phyloP scores from a whole-genome alignment of 495 filamentous ascomycete species.

The Filosporella fistucella region DNA sequence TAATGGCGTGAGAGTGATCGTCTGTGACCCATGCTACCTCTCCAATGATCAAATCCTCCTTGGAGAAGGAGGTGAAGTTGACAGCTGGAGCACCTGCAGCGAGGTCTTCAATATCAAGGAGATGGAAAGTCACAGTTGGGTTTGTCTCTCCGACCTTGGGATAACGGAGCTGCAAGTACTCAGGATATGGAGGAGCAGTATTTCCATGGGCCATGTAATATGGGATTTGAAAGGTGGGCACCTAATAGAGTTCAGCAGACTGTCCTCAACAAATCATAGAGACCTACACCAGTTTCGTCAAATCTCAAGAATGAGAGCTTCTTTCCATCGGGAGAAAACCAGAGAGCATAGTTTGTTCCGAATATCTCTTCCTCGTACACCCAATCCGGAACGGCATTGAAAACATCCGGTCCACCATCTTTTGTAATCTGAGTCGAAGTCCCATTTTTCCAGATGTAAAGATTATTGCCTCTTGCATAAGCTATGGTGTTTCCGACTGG shows the following conservation, averaged over 20 bases:
- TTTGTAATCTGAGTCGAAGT: conserved; percentile 43
- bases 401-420: conserved; percentile 48
- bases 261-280: background rate
- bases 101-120: conserved; percentile 36
- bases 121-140: conserved; percentile 45
- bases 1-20: conserved; percentile 42
- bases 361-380: conserved; percentile 61
- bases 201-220: conserved; percentile 49
- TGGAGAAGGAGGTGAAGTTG: conserved; percentile 36
- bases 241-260: conserved; percentile 6
- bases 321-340: conserved; percentile 55
- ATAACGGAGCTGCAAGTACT: conserved; percentile 46
- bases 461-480: conserved; percentile 51
- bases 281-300: conserved; percentile 49
- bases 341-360: conserved; percentile 40
- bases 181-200: conserved; percentile 44
- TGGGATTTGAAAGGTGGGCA: conserved; percentile 48
- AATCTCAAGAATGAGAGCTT: conserved; percentile 52
- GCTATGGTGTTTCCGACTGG: conserved; percentile 43
- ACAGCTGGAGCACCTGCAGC: conserved; percentile 27
- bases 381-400: conserved; percentile 59
- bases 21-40: conserved; percentile 55
- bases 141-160: conserved; percentile 56
- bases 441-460: conserved; percentile 47
- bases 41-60: conserved; percentile 48